Percentiles rank a stretch among this genome's conserved stretches.
Evolutionary conservation across 495 filamentous ascomycete genomes (phyloP).

Genomic region (Diplogelasinospora grovesii): DNA sequence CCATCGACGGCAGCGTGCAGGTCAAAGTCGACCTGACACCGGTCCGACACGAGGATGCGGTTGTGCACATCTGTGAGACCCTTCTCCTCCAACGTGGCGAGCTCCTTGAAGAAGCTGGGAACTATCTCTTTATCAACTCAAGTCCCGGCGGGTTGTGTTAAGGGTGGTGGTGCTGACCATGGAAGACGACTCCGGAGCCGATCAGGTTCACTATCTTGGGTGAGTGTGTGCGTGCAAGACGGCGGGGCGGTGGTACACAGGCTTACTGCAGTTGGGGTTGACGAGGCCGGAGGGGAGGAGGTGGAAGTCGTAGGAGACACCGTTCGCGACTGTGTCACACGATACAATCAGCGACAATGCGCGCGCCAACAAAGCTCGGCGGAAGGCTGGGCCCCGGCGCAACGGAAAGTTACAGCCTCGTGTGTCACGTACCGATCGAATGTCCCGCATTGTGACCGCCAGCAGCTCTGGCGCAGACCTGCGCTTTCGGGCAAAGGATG

Average conservation of each 20-base stretch:
- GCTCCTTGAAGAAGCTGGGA: conserved; percentile 72
- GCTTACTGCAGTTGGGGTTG: conserved; percentile 63
- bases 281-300: conserved; percentile 61
- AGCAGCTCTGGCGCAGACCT: conserved; percentile 33
- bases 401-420: conserved; percentile 12
- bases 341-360: no score
- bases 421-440: conserved; percentile 51
- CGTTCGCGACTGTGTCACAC: conserved; percentile 29
- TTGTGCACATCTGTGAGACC: conserved; percentile 57
- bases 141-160: no score
- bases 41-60: conserved; percentile 73
- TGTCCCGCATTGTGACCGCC: conserved; percentile 42
- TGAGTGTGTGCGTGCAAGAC: no score
- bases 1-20: conserved; percentile 78
- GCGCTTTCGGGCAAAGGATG: conserved; percentile 33
- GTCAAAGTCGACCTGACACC: conserved; percentile 79
- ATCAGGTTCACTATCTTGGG: conserved; percentile 89
- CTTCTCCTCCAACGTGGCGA: conserved; percentile 62
- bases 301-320: conserved; percentile 52
- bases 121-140: no score
- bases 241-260: no score
- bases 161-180: no score
- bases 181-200: conserved; percentile 77
- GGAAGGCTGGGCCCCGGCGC: conserved; percentile 48
- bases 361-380: conserved; percentile 4